Conservation (phyloP, 352 stramenopile genomes). For the Phytopythium kandeliae region DNA sequence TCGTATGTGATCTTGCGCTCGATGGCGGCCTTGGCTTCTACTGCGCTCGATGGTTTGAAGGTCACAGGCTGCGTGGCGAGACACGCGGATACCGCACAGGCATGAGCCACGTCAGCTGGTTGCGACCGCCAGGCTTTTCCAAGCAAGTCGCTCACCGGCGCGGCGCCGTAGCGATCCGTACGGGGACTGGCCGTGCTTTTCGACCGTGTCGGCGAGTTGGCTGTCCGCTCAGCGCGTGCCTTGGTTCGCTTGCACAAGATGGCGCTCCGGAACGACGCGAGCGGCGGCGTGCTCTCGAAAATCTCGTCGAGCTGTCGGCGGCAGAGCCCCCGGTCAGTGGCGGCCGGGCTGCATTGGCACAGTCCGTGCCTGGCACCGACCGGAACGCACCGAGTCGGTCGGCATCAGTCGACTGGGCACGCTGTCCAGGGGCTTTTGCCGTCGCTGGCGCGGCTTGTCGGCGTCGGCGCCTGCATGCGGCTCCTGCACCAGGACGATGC, state of each 20-base stretch:
- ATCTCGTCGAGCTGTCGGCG: constrained; percentile 39
- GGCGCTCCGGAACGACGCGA: constrained; percentile 49
- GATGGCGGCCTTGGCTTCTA: constrained; percentile 54
- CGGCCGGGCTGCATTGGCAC: not conserved
- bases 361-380: not conserved
- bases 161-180: not conserved
- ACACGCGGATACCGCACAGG: too few relatives aligned
- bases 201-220: constrained; percentile 2
- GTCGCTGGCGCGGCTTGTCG: constrained; percentile 7
- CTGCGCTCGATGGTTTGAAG: constrained; percentile 43
- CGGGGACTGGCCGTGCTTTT: constrained; percentile 6
- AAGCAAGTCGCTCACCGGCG: constrained; percentile 8
- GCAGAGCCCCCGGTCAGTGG: not conserved
- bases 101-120: too few relatives aligned
- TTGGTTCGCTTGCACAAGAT: constrained; percentile 69
- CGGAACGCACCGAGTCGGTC: constrained; percentile 32
- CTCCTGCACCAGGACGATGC: constrained; percentile 69
- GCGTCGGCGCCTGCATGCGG: constrained; percentile 2
- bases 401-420: constrained; percentile 48
- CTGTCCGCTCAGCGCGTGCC: constrained; percentile 19
- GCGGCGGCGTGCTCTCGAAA: constrained; percentile 45
- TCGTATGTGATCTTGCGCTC: constrained; percentile 52
- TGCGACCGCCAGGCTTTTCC: too few relatives aligned
- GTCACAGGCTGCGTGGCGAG: constrained; percentile 12
- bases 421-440: constrained; percentile 15